phyloP scores from a whole-genome alignment of 495 filamentous ascomycete genomes.

The Aspergillus biplanus region DNA sequence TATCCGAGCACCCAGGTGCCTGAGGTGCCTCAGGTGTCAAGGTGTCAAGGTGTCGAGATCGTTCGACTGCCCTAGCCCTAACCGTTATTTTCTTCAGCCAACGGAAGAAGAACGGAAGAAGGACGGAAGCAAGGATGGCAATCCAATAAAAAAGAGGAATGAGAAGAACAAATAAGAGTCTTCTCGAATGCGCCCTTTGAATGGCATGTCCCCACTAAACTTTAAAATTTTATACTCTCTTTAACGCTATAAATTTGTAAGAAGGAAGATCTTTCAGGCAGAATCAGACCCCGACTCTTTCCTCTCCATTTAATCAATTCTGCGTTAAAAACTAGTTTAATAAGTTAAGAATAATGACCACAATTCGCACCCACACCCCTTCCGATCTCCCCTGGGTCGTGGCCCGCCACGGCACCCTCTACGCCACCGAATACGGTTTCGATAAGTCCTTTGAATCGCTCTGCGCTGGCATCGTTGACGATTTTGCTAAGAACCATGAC shows the following conservation, averaged over 20 bases:
- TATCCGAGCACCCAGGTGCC: too few species aligned
- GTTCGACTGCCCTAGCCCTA: too few species aligned
- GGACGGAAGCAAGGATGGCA: too few species aligned
- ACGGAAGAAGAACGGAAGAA: too few species aligned
- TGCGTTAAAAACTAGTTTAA: background rate
- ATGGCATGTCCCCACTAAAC: background rate
- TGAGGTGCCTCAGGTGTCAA: too few species aligned
- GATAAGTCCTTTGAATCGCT: conserved; percentile 29
- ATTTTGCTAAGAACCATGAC: conserved; percentile 36
- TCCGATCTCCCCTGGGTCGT: conserved; percentile 36
- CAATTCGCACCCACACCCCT: conserved; percentile 26
- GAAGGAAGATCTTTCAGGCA: too few species aligned
- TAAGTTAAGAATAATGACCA: background rate
- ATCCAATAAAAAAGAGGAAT: too few species aligned
- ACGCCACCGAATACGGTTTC: conserved; percentile 32
- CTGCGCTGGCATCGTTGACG: conserved; percentile 26
- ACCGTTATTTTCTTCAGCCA: too few species aligned
- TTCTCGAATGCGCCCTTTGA: background rate
- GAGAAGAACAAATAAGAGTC: too few species aligned
- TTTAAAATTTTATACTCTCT: background rate
- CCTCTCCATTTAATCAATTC: background rate
- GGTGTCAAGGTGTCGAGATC: too few species aligned
- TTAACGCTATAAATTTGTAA: background rate
- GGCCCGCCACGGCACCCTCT: conserved; percentile 31
- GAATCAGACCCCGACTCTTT: background rate